These are phyloP conservation scores for Zalaria obscura DNA, from an alignment of 2,329 filamentous ascomycete species.

Conservation along the genomic window DNA sequence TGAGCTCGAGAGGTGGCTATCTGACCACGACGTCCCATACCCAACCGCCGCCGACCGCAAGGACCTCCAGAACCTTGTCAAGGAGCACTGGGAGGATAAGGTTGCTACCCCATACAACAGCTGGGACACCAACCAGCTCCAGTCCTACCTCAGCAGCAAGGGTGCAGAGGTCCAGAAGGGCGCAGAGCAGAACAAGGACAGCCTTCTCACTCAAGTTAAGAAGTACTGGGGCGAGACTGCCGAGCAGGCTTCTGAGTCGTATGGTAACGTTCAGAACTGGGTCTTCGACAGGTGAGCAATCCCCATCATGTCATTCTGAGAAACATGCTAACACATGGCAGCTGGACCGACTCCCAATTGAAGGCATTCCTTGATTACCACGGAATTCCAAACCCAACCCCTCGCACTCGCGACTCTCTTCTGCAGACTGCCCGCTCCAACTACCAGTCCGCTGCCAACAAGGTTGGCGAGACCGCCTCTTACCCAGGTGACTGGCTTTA, in stretches of 20 bases:
- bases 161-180: slow-evolving; percentile 55
- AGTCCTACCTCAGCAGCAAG: slow-evolving; percentile 53
- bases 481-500: slow-evolving; percentile 97
- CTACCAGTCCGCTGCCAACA: slow-evolving; percentile 67
- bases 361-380: slow-evolving; percentile 88
- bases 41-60: slow-evolving; percentile 84
- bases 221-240: slow-evolving; percentile 64
- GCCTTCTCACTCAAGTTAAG: slow-evolving; percentile 55
- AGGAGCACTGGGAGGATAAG: slow-evolving; percentile 74
- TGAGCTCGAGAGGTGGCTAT: slow-evolving; percentile 92
- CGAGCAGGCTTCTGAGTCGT: slow-evolving; percentile 60
- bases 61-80: slow-evolving; percentile 82
- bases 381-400: slow-evolving; percentile 74
- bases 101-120: slow-evolving; percentile 60
- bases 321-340: slow-evolving; percentile 29
- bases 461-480: slow-evolving; percentile 58
- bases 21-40: slow-evolving; percentile 81
- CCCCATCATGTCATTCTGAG: background rate
- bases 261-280: slow-evolving; percentile 68
- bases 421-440: slow-evolving; percentile 64
- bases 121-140: slow-evolving; percentile 60
- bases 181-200: slow-evolving; percentile 54
- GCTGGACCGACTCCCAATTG: slow-evolving; percentile 84
- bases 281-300: slow-evolving; percentile 61
- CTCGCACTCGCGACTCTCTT: slow-evolving; percentile 70